Evolutionary conservation across 2,329 filamentous ascomycete species (phyloP), one percentile per base, ranked within the genome.

Genomic region (Purpureocillium takamizusanense): DNA sequence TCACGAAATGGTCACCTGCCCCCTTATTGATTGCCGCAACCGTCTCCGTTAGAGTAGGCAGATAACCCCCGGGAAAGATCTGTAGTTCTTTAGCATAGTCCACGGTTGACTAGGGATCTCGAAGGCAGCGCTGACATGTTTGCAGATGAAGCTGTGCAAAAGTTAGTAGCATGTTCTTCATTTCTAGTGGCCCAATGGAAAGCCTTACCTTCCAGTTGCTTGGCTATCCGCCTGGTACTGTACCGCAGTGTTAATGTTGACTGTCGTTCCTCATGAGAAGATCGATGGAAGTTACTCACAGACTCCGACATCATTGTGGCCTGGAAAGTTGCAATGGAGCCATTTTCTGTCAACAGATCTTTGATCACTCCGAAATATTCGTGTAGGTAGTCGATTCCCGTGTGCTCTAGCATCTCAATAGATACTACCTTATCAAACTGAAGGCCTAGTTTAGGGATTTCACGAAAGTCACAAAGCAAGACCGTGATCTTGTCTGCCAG

Each of bases 331-430:
- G 21, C 21, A 10, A 25, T 25, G 5, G 21, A 76, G 2, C 75
- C 76, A 13, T 80, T 67, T 36, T 66, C 67, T 56, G 86, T 84
- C 31, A 86, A 55, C 27, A 84, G 56, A 39, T 64, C 62, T 46
- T 84, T 66, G 35, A 86, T 67, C 44, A 72, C 75, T n/a, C 65
- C 61, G 52, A 86, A 86, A 52, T 85, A 86, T 2, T 72, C 78
- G 16, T 69, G 65, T 28, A 86, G 56, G 46, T 74, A 85, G 51
- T 83, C 77, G 34, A 69, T 64, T 3, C 82, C 83, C 0, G 86
- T 82, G 2, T 79, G 79, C 60, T 87, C 83, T 16, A 86, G 61
- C 83, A 86, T 87, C 52, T 86, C 83, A 38, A 86, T 83, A 3
- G 78, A 83, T 7, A 86, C 69, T 5, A 86, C 66, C 53, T 83